A percentile compares a stretch with the other conserved stretches of the same genome.
Evolutionary conservation across 2,329 filamentous ascomycete species (phyloP).

Genomic region (Emmonsia crescens): DNA sequence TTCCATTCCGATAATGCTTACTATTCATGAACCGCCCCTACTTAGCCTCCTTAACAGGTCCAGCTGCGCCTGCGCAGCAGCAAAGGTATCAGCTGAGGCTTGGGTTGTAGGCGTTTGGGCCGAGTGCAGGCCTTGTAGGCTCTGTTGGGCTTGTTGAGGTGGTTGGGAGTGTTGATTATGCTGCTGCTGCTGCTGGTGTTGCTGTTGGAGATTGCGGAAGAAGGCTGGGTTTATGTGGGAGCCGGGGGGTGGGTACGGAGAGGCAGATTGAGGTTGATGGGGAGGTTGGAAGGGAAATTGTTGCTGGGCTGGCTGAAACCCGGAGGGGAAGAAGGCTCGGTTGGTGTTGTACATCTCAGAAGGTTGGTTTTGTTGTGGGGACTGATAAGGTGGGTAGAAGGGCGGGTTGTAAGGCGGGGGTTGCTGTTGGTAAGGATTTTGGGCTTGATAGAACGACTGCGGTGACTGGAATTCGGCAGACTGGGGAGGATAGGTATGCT

Average conservation of each 20-base stretch:
- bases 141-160: constrained; percentile 12
- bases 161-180: constrained; percentile 21
- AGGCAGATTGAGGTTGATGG: constrained; percentile 31
- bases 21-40: constrained; percentile 15
- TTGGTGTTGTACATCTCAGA: constrained; percentile 13
- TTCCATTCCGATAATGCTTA: constrained; percentile 1
- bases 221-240: constrained; percentile 50
- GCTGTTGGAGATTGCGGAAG: constrained; percentile 38
- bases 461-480: neutral
- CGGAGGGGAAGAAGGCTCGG: constrained; percentile 20
- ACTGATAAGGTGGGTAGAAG: constrained; percentile 15
- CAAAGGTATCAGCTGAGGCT: constrained; percentile 26
- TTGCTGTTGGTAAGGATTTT: constrained; percentile 17
- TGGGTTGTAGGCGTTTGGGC: constrained; percentile 8
- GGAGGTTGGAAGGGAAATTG: constrained; percentile 29
- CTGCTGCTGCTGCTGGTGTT: constrained; percentile 24
- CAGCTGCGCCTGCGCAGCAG: constrained; percentile 32
- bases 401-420: constrained; percentile 9
- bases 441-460: constrained; percentile 16
- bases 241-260: constrained; percentile 29
- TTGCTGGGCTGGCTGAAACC: constrained; percentile 18
- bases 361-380: constrained; percentile 17
- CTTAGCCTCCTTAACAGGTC: constrained; percentile 30
- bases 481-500: neutral
- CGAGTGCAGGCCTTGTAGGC: neutral